Base-by-base conservation (phyloP, 371 early-diverging fungal species). In the Coemansia sp. region DNA sequence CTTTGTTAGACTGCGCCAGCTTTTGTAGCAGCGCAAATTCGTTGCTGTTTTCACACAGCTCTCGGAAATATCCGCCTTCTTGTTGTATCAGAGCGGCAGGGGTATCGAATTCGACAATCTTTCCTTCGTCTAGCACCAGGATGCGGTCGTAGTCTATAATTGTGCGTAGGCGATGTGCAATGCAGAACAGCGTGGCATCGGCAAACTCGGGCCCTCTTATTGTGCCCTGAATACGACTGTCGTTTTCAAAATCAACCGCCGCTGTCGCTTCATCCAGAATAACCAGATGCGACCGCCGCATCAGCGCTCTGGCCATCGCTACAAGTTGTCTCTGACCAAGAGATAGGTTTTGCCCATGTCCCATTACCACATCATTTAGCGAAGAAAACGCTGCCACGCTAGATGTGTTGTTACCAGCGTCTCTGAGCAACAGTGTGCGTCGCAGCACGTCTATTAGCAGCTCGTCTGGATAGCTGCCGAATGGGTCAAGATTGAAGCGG, bases 251-350 rank as follows among this genome's bases (percentile, higher is more conserved):
- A 68, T 95, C 95, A 37, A 94, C 87, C 4, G 86, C 90, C 0
- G 96, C 92, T 0, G 95, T 95, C 0, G 96, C 93, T 80, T 94
- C 94, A 65, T 96, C 95, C 80, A 96, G 80, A 58, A 96, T 85
- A 40, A 94, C 91, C 63, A 91, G 82, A 37, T 85, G 67, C 7
- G 90, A 86, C 62, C 87, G 85, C 68, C 89, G 87, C 21, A 94
- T 81, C 47, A 95, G 71, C 0, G 95, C 94, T 26, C 95, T 86
- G 0, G 93, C 89, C 44, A 95, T 82, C 67, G 93, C 90, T 39
- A 96, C 87, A 56, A 93, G 79, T 74, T 90, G 91, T n/a, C 92
- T 82, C 74, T 94, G 92, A 5, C 95, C 96, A n/a, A 92, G 90
- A 33, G 89, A 87, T 18, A 70, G 67, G 37, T 60, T 68, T 40